Evolutionary conservation across 2,329 filamentous ascomycete genomes (phyloP).

Genomic region (Podosphaera xanthii): DNA sequence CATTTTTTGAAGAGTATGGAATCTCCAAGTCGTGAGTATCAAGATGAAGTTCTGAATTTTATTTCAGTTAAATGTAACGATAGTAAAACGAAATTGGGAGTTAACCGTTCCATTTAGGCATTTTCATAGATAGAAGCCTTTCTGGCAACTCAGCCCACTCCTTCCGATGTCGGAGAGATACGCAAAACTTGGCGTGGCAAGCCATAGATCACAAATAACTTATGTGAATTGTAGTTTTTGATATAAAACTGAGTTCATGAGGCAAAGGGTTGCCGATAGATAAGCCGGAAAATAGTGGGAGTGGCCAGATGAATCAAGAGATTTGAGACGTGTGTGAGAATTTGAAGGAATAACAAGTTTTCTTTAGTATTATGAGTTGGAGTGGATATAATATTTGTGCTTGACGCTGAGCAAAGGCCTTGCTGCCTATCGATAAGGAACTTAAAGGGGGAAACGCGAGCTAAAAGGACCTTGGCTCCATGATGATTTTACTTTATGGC

Average conservation of each 20-base stretch:
- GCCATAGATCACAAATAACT: neutral
- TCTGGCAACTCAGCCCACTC: constrained; percentile 13
- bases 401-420: too few species aligned
- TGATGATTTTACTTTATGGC: neutral
- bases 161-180: constrained; percentile 12
- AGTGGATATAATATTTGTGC: too few species aligned
- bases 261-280: too few species aligned
- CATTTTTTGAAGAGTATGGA: constrained; percentile 6
- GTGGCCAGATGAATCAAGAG: too few species aligned
- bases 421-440: too few species aligned
- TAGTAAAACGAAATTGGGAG: neutral
- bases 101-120: constrained; percentile 15
- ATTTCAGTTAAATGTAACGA: neutral
- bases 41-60: constrained; percentile 3
- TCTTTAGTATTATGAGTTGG: too few species aligned
- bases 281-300: too few species aligned
- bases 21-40: constrained; percentile 14
- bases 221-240: neutral
- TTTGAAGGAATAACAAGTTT: too few species aligned
- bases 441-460: too few species aligned
- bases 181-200: constrained; percentile 13
- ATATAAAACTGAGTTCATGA: neutral
- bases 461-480: too few species aligned
- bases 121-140: constrained; percentile 8
- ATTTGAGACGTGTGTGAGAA: too few species aligned